Evolutionary conservation across 176 grass and related monocot genomes (phyloP).

Genomic region (Zoysia pacifica): DNA sequence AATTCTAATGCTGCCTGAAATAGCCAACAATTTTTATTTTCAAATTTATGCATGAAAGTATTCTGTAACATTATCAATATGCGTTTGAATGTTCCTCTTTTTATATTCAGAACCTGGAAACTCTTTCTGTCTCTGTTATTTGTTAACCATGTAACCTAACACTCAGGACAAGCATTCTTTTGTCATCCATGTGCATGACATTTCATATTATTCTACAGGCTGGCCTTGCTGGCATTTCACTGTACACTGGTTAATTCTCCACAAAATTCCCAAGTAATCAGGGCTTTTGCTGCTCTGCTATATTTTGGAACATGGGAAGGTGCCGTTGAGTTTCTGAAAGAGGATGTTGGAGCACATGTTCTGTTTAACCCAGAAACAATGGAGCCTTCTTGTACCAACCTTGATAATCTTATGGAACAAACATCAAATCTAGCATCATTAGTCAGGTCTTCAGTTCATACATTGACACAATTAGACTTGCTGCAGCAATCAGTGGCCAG

Average conservation of each 20-base stretch:
- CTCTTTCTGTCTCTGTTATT: neutral
- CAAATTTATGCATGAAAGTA: no score
- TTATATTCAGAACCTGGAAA: no score
- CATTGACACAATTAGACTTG: constrained; percentile 53
- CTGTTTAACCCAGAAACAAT: constrained; percentile 68
- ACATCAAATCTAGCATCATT: constrained; percentile 57
- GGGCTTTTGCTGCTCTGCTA: constrained; percentile 66
- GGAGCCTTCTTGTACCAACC: constrained; percentile 33
- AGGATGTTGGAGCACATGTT: constrained; percentile 50
- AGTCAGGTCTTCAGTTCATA: constrained; percentile 58
- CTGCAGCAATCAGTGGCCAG: constrained; percentile 59
- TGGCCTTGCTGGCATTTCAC: constrained; percentile 75
- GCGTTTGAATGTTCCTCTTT: no score
- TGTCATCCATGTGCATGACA: constrained; percentile 11
- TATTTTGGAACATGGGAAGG: constrained; percentile 69
- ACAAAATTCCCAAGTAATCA: constrained; percentile 65
- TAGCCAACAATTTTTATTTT: no score
- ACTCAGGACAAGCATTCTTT: neutral
- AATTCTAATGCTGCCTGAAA: no score
- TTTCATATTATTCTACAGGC: constrained; percentile 54
- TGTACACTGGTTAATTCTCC: constrained; percentile 69
- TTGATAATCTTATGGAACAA: constrained; percentile 61
- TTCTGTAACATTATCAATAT: no score
- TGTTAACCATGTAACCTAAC: constrained; percentile 10
- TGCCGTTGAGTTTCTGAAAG: constrained; percentile 47